Base-by-base conservation (phyloP, 805 yeast species). In the Candida chauliodis region DNA sequence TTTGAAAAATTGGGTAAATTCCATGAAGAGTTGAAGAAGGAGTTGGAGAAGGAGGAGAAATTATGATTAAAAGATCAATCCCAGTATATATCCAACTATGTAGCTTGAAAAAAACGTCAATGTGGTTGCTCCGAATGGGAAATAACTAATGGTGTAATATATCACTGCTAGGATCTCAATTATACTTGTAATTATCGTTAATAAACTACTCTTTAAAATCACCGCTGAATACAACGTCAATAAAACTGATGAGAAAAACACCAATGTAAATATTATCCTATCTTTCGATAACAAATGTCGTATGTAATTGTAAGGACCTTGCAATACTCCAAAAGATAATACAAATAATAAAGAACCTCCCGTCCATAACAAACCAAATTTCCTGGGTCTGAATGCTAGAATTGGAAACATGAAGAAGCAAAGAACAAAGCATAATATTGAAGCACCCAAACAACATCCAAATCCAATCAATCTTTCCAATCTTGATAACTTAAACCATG, bases 41-140 rank as follows among this genome's bases (percentile, higher is more conserved):
- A 30, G 20, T 38, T 41, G 17, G 47, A 44, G 17, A 37, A 34
- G 22, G 30, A 23, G 4, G 51, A 45, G 15, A 43, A 47, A 26
- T 43, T 43, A 18, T 43, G 32, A 29, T 13, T 18, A 31, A 30
- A 20, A 21, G 19, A 26, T 57, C 49, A 75, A 64, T 2, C 74
- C 73, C 3, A 73, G 73, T 13, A 69, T 37, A 49, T 66, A 69
- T 4, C 74, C 73, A 16, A 63, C 53, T 24, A 63, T 55, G 52
- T 73, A 63, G 43, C 71, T 66, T 18, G 73, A 56, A 43, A 76
- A 60, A 73, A 73, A 65, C 24, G 75, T 68, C 50, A 73, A 55
- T 2, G 95, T 84, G 44, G 84, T 83, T 1, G 91, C 85, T 9
- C 99, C 99, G 65, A 90, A 84, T 10, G 99, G 99, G 73, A 93